Evolutionary conservation across 2,329 filamentous ascomycete genomes (phyloP).

Genomic region (Pezicula neosporulosa): DNA sequence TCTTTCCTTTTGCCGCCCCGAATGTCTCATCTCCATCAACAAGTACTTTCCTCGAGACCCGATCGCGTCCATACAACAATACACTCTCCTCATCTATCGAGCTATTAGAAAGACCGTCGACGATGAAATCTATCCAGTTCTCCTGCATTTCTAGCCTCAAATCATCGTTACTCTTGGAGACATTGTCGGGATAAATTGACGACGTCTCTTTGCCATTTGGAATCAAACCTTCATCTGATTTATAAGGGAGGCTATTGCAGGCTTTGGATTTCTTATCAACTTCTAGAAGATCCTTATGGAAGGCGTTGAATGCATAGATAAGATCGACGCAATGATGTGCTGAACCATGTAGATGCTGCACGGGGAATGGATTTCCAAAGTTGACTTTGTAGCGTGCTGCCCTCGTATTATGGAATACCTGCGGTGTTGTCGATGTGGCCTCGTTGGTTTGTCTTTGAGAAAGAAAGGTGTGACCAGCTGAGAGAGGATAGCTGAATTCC

Average conservation of each 20-base stretch:
- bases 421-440: not conserved
- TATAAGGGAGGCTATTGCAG: not conserved
- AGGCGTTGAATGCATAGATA: constrained; percentile 7
- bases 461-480: not conserved
- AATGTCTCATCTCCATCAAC: not conserved
- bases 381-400: constrained; percentile 2
- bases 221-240: too few species aligned
- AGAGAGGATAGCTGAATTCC: constrained; percentile 2
- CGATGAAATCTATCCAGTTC: constrained; percentile 5
- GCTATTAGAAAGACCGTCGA: not conserved
- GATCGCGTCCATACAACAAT: not conserved
- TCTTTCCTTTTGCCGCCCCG: not conserved
- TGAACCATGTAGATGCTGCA: not conserved
- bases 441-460: not conserved
- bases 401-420: not conserved
- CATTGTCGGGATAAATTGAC: too few species aligned
- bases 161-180: not conserved
- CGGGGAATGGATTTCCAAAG: constrained; percentile 8
- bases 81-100: not conserved
- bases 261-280: not conserved
- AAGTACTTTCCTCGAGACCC: not conserved
- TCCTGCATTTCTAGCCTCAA: not conserved
- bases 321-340: constrained; percentile 8
- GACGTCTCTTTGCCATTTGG: too few species aligned
- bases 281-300: constrained; percentile 2